Conservation (phyloP, 805 yeast genomes). For the Zygoascus bituminiphila region DNA sequence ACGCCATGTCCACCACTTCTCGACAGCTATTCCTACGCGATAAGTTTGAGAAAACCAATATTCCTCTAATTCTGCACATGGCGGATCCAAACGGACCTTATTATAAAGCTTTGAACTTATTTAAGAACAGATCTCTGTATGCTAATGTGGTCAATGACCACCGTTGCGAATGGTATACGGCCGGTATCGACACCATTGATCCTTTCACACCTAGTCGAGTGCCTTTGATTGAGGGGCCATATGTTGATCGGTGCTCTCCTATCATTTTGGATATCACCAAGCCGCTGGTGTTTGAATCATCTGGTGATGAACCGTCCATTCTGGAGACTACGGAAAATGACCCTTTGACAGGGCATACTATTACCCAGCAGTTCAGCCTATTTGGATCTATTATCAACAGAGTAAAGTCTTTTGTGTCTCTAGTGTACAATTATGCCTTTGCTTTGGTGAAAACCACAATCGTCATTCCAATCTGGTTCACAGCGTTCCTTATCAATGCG, state of each 20-base stretch:
- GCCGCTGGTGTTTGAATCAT: constrained; percentile 3
- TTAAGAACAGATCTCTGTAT: constrained; percentile 50
- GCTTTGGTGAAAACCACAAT: constrained; percentile 40
- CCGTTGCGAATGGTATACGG: constrained; percentile 76
- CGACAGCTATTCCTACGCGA: constrained; percentile 54
- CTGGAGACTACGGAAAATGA: not conserved
- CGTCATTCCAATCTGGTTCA: constrained; percentile 55
- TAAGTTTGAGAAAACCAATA: constrained; percentile 14
- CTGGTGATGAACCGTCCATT: not conserved
- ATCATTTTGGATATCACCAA: constrained; percentile 16
- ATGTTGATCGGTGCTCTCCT: constrained; percentile 46
- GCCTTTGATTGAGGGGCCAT: constrained; percentile 21
- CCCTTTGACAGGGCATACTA: not conserved
- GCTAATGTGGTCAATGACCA: constrained; percentile 75
- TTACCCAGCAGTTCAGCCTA: not conserved
- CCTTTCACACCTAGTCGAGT: constrained; percentile 13
- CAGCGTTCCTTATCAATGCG: constrained; percentile 46
- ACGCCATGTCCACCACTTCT: constrained; percentile 62
- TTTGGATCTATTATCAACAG: not conserved
- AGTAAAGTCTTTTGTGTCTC: not conserved
- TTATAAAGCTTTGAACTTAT: constrained; percentile 44
- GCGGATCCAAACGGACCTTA: constrained; percentile 55
- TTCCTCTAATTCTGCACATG: constrained; percentile 60
- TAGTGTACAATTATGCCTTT: constrained; percentile 36
- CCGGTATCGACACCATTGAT: constrained; percentile 46